Percentiles rank a stretch among this genome's conserved stretches.
Conservation (phyloP, 805 yeast genomes). For the Kodamaea restingae region DNA sequence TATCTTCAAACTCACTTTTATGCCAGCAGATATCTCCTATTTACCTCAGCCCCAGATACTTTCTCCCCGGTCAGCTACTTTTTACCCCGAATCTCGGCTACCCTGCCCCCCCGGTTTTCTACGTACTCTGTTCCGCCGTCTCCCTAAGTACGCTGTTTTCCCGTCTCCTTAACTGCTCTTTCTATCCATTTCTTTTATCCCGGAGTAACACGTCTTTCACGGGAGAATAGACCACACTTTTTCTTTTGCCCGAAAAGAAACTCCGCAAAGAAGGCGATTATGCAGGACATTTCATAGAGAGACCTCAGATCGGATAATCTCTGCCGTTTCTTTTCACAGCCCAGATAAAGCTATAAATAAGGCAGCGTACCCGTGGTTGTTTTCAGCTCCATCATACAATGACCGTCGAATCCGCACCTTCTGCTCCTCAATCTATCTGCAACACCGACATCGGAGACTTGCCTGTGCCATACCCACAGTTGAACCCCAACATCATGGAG, state of each 20-base stretch:
- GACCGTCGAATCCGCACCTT: constrained; percentile 20
- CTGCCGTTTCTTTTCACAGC: constrained; percentile 9
- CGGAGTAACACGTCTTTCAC: neutral
- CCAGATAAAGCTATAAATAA: constrained; percentile 4
- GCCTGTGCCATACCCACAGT: constrained; percentile 33
- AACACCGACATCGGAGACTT: constrained; percentile 37
- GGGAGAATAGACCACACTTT: neutral
- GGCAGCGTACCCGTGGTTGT: neutral
- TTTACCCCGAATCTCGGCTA: too few species aligned
- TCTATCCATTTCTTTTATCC: too few species aligned
- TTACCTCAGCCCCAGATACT: too few species aligned
- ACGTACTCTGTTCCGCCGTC: too few species aligned
- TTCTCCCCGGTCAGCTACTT: too few species aligned
- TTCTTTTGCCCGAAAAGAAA: neutral
- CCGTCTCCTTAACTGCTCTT: too few species aligned
- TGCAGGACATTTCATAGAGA: too few species aligned
- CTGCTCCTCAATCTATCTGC: constrained; percentile 19
- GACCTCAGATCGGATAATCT: constrained; percentile 7
- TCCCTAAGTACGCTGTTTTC: too few species aligned
- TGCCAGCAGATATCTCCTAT: too few species aligned
- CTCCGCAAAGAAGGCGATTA: neutral
- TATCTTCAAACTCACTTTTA: too few species aligned
- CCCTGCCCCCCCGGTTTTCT: too few species aligned
- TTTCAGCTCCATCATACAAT: constrained; percentile 10
- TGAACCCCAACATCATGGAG: constrained; percentile 25